Base-by-base conservation (phyloP, 805 yeast genomes). In the Starmerella scarabaei region DNA sequence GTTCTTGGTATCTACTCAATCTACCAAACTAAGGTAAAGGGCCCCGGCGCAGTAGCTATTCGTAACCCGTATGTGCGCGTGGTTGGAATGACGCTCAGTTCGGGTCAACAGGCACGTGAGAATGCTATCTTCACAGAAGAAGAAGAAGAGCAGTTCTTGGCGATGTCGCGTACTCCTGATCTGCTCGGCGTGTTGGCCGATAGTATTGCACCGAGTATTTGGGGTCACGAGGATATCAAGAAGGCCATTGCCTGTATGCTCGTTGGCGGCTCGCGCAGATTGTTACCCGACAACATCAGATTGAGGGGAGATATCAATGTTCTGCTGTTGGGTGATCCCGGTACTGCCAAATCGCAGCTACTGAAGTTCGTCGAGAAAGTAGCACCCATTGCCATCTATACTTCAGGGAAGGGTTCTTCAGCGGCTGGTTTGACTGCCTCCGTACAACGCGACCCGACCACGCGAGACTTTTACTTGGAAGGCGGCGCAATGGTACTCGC, bases 401-500 rank as follows among this genome's bases (percentile, higher is more conserved):
- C 99, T 0, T 85, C 97, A 0, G 99, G 99, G 66, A 91, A 91
- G 57, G 99, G 99, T 55, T 88, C 98, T 0, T 88, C 97, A 9
- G 99, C 99, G 2, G 99, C 97, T 2, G 99, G 99, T 75, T 71
- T 91, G 61, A 91, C 99, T 2, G 98, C 98, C 0, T 80, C 94
- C 15, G 97, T 91, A 16, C 98, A 88, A 64, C 72, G 95, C 58
- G 97, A 91, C 59, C 69, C 83, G 1, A 37, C 45, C 4, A 81
- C 95, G 0, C 67, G 94, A 48, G 98, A 91, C 53, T 91, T 88
- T 59, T 88, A 82, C 59, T 66, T 91, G 39, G 99, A 91, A 70
- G 98, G 99, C 44, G 99, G 99, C 62, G 99, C 99, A 7, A 86
- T 91, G 96, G 98, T 91, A n/a, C 67, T 91, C 37, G 98, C 99